Evolutionary conservation across 805 yeast species (phyloP).

Genomic region (Candida wancherniae): DNA sequence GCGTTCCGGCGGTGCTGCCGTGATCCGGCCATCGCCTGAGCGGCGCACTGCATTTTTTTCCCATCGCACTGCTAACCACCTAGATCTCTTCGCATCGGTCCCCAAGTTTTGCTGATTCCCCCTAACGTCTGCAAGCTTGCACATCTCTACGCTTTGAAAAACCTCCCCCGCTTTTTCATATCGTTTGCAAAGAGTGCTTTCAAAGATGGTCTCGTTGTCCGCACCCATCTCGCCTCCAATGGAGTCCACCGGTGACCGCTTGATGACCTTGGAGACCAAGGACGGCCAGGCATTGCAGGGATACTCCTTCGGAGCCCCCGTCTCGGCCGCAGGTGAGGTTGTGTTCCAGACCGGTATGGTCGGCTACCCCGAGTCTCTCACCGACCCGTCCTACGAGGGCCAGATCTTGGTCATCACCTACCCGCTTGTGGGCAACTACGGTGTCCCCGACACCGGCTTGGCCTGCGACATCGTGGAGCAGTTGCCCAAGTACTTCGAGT

Average conservation of each 20-base stretch:
- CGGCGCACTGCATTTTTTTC: neutral
- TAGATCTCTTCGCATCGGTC: too few species aligned
- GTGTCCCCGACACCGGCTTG: slow-evolving; percentile 86
- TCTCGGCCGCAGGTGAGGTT: slow-evolving; percentile 89
- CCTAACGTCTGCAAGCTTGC: slow-evolving; percentile 11
- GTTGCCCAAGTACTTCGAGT: slow-evolving; percentile 90
- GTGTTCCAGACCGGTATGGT: slow-evolving; percentile 99
- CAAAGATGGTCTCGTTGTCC: slow-evolving; percentile 45
- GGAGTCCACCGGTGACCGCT: slow-evolving; percentile 74
- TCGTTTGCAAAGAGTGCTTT: slow-evolving; percentile 7
- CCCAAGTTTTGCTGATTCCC: too few species aligned
- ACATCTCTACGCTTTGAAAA: slow-evolving; percentile 2
- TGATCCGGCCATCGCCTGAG: too few species aligned
- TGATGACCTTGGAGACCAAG: slow-evolving; percentile 83
- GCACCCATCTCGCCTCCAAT: slow-evolving; percentile 89
- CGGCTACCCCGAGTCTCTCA: slow-evolving; percentile 96
- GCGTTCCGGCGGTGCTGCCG: too few species aligned
- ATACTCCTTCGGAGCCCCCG: slow-evolving; percentile 93
- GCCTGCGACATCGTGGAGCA: slow-evolving; percentile 69
- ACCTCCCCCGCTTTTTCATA: slow-evolving; percentile 5
- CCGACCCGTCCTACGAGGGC: slow-evolving; percentile 98
- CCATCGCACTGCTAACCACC: neutral
- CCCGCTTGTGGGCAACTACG: slow-evolving; percentile 97
- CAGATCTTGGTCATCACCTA: slow-evolving; percentile 95
- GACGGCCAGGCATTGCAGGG: slow-evolving; percentile 88